Evolutionary conservation across 2,329 filamentous ascomycete species (phyloP).

Genomic region (Sporothrix protearum): DNA sequence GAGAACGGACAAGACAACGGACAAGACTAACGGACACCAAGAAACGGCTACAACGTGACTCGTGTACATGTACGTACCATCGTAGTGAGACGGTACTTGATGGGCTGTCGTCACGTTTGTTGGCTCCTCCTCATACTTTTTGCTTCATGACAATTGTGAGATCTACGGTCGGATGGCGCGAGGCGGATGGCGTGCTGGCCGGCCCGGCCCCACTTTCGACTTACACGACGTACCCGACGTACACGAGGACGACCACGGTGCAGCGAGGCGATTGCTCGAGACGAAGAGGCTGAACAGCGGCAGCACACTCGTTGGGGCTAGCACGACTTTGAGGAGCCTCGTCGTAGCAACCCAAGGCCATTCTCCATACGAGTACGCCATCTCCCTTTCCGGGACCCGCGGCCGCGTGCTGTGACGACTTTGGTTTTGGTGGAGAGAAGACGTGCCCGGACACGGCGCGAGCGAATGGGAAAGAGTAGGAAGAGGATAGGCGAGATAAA

Average conservation of each 20-base stretch:
- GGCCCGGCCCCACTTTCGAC: background rate
- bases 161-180: background rate
- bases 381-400: too few species aligned
- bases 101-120: too few species aligned
- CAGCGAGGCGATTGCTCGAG: too few species aligned
- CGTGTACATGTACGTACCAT: too few species aligned
- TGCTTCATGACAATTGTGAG: background rate
- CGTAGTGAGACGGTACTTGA: background rate
- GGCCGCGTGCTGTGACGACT: too few species aligned
- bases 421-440: background rate
- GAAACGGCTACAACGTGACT: background rate
- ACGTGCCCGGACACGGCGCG: background rate
- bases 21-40: too few species aligned
- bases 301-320: background rate
- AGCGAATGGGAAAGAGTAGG: background rate
- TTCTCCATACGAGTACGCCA: too few species aligned
- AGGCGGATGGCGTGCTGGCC: slow-evolving; percentile 10
- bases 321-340: background rate
- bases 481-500: background rate
- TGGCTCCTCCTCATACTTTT: too few species aligned
- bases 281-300: background rate
- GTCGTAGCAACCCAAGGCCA: too few species aligned
- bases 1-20: background rate
- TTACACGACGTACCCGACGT: slow-evolving; percentile 16
- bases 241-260: background rate